phyloP scores from a whole-genome alignment of 116 monocot species.

The Trichopus zeylanicus region DNA sequence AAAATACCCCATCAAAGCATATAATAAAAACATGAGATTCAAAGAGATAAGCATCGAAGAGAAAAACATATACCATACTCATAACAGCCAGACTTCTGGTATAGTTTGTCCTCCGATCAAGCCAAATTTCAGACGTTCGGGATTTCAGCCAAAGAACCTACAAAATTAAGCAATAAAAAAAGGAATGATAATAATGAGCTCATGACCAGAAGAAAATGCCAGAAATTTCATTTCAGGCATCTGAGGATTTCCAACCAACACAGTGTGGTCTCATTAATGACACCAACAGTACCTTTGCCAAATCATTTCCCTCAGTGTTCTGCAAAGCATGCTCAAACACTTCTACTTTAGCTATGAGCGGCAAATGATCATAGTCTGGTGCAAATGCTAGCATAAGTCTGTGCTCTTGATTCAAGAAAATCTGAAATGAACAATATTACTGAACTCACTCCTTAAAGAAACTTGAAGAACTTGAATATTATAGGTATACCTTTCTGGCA shows the following conservation, averaged over 20 bases:
- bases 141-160: slow-evolving; percentile 99
- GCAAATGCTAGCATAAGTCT: slow-evolving; percentile 92
- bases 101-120: slow-evolving; percentile 93
- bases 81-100: slow-evolving; percentile 98
- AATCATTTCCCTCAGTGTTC: slow-evolving; percentile 93
- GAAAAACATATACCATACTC: slow-evolving; percentile 72
- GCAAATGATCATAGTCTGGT: slow-evolving; percentile 94
- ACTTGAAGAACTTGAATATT: neutral
- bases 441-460: neutral
- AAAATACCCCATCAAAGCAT: neutral
- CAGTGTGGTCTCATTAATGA: too few species aligned
- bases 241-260: neutral
- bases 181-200: neutral
- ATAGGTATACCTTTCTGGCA: slow-evolving; percentile 69
- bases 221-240: neutral
- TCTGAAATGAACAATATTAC: slow-evolving; percentile 30
- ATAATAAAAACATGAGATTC: neutral
- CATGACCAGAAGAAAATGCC: neutral
- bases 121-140: slow-evolving; percentile 98
- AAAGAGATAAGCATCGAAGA: neutral
- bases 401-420: slow-evolving; percentile 92
- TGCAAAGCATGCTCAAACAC: slow-evolving; percentile 93
- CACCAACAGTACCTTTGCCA: slow-evolving; percentile 60
- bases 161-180: neutral
- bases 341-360: slow-evolving; percentile 89